Base-by-base conservation (phyloP, 768 basidiomycete species). In the Mycena belliarum region DNA sequence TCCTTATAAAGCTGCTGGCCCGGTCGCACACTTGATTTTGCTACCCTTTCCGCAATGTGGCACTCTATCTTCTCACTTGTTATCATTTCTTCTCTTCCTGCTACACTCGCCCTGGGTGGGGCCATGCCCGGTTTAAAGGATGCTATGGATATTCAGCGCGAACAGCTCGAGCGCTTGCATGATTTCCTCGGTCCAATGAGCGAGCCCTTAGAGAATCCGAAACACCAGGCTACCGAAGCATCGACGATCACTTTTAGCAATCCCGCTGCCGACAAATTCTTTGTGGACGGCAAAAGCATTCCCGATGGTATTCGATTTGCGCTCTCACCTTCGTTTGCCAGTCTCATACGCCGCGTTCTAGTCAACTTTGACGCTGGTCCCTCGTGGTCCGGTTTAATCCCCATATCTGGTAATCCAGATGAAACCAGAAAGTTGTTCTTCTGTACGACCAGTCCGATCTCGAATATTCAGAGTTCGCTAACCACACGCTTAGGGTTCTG, bases 321-420 rank as follows among this genome's bases (percentile, higher is more conserved):
- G 7, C 7, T 12, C 20, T 28, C 44, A 28, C 23, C 24, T 11
- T n/a, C 25, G 29, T 9, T 16, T 24, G 33, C 15, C 38, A 32
- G 21, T 35, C 41, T 40, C n/a, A 46, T n/a, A 9, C 15, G 4
- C 38, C 26, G 42, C 23, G 15, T 20, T 2, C 37, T 24, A 65
- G 85, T 88, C 16, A 73, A 84, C 55, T 88, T 86, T 60, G 86
- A 88, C 60, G 78, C 86, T 52, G 87, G 87, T 16, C 84, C 86
- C 12, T 86, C 84, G 33, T 88, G 85, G 84, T 71, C 85, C 9
- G 87, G 88, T 10, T 68, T 89, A 35, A 69, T 89, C 64, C 87
- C 87, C 2, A 88, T 89, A 53, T 86, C 85, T 45, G 69, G 69
- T 40, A 74, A 77, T 9, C 61, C 79, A 9, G 72, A 83, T 35